Percentiles rank a stretch among this genome's conserved stretches.
Conservation (phyloP, 2,329 filamentous ascomycete species). For the Amauroascus niger region DNA sequence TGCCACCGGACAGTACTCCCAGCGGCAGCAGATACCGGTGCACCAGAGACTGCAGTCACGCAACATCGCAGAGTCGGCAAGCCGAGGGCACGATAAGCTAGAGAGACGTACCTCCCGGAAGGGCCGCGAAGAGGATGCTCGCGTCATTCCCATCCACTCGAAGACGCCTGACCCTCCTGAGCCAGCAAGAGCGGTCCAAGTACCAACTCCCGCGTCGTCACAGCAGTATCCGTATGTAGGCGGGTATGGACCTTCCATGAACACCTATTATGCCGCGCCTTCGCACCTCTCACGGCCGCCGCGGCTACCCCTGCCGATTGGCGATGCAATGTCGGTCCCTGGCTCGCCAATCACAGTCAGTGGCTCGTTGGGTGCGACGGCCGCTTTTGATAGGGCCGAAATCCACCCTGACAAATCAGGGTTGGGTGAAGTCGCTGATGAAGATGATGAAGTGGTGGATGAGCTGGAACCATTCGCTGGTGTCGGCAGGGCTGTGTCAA, state of each 20-base stretch:
- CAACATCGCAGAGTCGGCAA: constrained; percentile 27
- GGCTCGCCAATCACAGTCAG: constrained; percentile 74
- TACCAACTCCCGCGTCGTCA: constrained; percentile 20
- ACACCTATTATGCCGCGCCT: constrained; percentile 38
- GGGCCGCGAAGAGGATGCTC: constrained; percentile 12
- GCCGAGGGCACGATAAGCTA: constrained; percentile 18
- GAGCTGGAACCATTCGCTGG: constrained; percentile 56
- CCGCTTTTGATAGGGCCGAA: constrained; percentile 24
- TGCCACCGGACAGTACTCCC: constrained; percentile 33
- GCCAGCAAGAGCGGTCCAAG: constrained; percentile 33
- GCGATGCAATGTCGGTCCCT: constrained; percentile 79
- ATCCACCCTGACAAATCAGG: constrained; percentile 48
- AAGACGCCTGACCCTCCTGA: constrained; percentile 21
- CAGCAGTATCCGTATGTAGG: constrained; percentile 23
- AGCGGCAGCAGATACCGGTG: constrained; percentile 28
- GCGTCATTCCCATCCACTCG: constrained; percentile 19
- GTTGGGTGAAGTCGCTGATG: constrained; percentile 45
- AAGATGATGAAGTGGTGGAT: constrained; percentile 64
- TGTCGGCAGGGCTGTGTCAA: constrained; percentile 69
- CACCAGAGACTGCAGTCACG: constrained; percentile 37
- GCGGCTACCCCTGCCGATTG: constrained; percentile 82
- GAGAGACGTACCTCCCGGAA: constrained; percentile 21
- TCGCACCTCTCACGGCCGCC: constrained; percentile 54
- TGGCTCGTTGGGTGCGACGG: constrained; percentile 47
- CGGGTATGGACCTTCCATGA: constrained; percentile 39